A percentile compares a stretch with the other conserved stretches of the same genome.
phyloP scores from a whole-genome alignment of 345 rosid species.

The Combretum micranthum region DNA sequence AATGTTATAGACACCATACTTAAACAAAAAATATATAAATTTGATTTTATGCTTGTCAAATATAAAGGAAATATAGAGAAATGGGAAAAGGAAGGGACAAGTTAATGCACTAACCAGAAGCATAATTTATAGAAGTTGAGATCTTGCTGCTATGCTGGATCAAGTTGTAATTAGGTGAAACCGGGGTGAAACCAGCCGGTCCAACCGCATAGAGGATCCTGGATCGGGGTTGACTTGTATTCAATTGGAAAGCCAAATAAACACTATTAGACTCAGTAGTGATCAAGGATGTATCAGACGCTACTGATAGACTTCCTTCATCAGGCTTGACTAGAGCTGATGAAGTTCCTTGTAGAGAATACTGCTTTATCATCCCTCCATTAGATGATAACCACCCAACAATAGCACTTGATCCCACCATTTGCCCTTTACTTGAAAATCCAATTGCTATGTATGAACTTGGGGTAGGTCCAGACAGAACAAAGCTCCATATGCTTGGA shows the following conservation, averaged over 20 bases:
- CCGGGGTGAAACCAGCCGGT: constrained; percentile 36
- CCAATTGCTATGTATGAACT: constrained; percentile 55
- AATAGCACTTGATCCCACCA: constrained; percentile 74
- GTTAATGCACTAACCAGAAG: constrained; percentile 37
- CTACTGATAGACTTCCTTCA: constrained; percentile 43
- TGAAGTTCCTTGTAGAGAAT: constrained; percentile 33
- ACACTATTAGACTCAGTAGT: constrained; percentile 38
- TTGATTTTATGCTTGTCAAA: no score
- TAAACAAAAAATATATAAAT: no score
- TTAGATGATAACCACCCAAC: constrained; percentile 62
- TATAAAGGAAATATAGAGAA: no score
- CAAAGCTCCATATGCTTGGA: constrained; percentile 56
- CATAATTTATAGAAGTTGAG: constrained; percentile 46
- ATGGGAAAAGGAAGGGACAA: not conserved
- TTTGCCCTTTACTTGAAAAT: constrained; percentile 49
- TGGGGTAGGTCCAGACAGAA: constrained; percentile 52
- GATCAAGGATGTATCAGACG: constrained; percentile 26
- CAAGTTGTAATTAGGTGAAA: constrained; percentile 32
- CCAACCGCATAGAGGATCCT: constrained; percentile 56
- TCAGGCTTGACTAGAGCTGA: constrained; percentile 39
- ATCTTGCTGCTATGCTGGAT: constrained; percentile 40
- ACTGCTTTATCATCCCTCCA: constrained; percentile 34
- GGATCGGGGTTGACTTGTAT: constrained; percentile 28
- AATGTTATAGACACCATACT: no score
- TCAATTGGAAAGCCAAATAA: constrained; percentile 63